Evolutionary conservation across 345 rosid species (phyloP).

Genomic region (Geranium brycei): DNA sequence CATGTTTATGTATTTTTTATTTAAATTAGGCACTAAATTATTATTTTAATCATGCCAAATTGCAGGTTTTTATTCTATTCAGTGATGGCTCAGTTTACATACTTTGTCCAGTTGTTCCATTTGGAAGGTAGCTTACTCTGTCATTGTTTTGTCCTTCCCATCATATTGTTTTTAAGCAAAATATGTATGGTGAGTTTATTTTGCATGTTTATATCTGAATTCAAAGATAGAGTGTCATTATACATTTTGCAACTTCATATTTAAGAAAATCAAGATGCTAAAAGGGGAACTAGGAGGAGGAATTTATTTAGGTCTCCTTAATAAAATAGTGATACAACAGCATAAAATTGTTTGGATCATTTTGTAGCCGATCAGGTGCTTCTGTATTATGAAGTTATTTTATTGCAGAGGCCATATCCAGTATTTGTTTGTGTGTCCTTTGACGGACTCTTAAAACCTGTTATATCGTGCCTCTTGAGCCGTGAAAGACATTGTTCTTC

Average conservation of each 20-base stretch:
- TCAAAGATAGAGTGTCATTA: not conserved
- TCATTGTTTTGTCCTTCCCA: not conserved
- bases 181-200: not conserved
- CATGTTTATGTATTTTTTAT: too few species aligned
- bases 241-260: too few species aligned
- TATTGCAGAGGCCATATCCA: too few species aligned
- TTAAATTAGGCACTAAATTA: not conserved
- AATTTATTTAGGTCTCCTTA: too few species aligned
- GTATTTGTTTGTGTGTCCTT: too few species aligned
- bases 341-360: too few species aligned
- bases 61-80: slow-evolving; percentile 81
- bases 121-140: slow-evolving; percentile 52
- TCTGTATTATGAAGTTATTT: not conserved
- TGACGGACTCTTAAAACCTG: too few species aligned
- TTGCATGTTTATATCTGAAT: slow-evolving; percentile 3
- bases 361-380: slow-evolving; percentile 1
- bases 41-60: not conserved
- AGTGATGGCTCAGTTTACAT: slow-evolving; percentile 75
- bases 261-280: too few species aligned
- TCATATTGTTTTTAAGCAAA: not conserved
- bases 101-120: slow-evolving; percentile 84
- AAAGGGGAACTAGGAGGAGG: too few species aligned
- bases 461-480: too few species aligned
- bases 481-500: too few species aligned
- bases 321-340: too few species aligned